Base-by-base conservation (phyloP, 306 rosid genomes). In the Trifolium fragiferum region DNA sequence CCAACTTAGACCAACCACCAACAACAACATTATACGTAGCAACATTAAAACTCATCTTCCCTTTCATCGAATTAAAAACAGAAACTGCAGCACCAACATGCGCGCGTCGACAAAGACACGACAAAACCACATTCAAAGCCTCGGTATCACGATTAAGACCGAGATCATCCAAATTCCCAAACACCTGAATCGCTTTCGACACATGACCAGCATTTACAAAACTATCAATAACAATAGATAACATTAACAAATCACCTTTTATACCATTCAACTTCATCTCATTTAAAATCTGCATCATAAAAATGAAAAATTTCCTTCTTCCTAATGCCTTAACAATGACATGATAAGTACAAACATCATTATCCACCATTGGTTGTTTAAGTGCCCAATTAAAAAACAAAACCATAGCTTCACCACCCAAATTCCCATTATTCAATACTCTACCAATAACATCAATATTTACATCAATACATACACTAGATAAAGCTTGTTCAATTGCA, bases 361-460 rank as follows among this genome's bases (percentile, higher is more conserved):
- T 80, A 27, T 87, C 82, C 27, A 93, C 72, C 53, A 49, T 21
- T 2, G 92, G 87, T 46, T 87, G 91, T 70, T 83, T 89, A 68
- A 86, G 19, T 4, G 90, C 97, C 98, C 98, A 93, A 62, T 88
- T 78, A 46, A 91, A 93, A 72, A 93, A 91, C 19, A 81, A 40
- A 72, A 88, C 85, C 92, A 93, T 89, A 19, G 89, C 80, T 70
- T 88, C 87, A 12, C 90, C 90, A 46, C 92, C 82, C 40, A 93
- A 84, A 80, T 82, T 87, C 62, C 98, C 97, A 30, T 58, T 23
- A 71, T 86, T 73, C 32, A 91, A 76, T 3, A 89, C 98, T 41
- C 51, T 77, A 6, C 71, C 78, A 46, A 89, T 81, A 68, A 89
- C 10, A 54, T 83, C 85, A 57, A 83, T 54, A 54, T 80, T 85